Evolutionary conservation across 441 rosid genomes (phyloP).

Genomic region (Corymbia citriodora): DNA sequence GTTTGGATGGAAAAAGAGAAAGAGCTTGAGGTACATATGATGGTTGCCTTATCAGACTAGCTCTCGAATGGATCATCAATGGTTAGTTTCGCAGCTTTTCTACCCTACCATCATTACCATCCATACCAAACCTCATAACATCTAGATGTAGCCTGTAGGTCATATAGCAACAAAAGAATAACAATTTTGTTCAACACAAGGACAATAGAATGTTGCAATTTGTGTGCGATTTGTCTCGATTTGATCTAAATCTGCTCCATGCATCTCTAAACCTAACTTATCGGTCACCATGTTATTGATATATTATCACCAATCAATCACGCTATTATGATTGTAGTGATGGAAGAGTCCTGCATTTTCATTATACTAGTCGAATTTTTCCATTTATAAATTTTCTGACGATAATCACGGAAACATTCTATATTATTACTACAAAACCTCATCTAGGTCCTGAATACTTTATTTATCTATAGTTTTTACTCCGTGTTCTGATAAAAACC

Average conservation of each 20-base stretch:
- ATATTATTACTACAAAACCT: background rate
- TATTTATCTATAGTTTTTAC: background rate
- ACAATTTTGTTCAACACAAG: background rate
- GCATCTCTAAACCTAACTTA: background rate
- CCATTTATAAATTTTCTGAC: background rate
- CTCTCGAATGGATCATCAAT: accelerated
- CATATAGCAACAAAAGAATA: background rate
- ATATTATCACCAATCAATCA: background rate
- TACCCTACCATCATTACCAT: background rate
- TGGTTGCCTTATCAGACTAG: background rate
- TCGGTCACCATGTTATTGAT: background rate
- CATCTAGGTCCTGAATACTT: background rate
- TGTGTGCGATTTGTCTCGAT: background rate
- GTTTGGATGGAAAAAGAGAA: background rate
- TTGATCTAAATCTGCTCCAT: background rate
- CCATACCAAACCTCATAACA: background rate
- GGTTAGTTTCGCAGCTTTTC: too few species aligned
- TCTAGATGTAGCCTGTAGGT: background rate
- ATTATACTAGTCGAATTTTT: background rate
- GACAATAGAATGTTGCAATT: background rate
- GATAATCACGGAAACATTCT: background rate
- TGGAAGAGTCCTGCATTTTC: background rate
- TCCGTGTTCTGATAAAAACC: background rate
- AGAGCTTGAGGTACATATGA: background rate
- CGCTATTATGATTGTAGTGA: background rate